These are phyloP conservation scores for Moricandia arvensis DNA, from an alignment of 345 rosid species.

Conservation along the genomic window DNA sequence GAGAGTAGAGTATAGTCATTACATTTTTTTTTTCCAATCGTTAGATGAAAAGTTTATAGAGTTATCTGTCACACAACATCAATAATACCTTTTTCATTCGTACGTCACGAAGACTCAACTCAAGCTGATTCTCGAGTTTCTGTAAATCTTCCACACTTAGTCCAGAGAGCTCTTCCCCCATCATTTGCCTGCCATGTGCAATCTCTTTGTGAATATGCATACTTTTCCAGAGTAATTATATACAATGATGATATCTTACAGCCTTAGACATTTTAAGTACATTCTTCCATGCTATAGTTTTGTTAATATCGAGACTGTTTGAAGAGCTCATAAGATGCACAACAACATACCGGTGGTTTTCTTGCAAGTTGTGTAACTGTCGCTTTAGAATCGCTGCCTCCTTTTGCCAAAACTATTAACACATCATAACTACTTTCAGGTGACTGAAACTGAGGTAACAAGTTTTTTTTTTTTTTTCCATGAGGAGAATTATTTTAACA, in stretches of 20 bases:
- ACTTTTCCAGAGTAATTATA: neutral
- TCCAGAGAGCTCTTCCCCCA: slow-evolving; percentile 85
- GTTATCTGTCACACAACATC: neutral
- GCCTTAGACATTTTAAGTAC: no score
- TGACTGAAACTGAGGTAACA: neutral
- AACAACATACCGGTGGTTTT: slow-evolving; percentile 63
- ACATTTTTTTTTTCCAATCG: no score
- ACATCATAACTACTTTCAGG: slow-evolving; percentile 21
- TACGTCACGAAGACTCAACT: slow-evolving; percentile 60
- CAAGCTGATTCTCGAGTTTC: slow-evolving; percentile 68
- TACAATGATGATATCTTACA: slow-evolving; percentile 2
- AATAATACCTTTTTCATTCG: slow-evolving; percentile 56
- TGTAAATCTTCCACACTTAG: slow-evolving; percentile 55
- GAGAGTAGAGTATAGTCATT: neutral
- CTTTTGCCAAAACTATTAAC: slow-evolving; percentile 72
- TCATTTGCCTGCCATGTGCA: slow-evolving; percentile 53
- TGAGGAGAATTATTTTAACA: neutral
- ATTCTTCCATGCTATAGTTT: no score
- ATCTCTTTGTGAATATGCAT: slow-evolving; percentile 13
- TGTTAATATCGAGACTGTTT: no score
- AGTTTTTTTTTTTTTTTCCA: no score
- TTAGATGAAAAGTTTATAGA: no score
- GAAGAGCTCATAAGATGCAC: neutral
- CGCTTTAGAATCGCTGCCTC: slow-evolving; percentile 69
- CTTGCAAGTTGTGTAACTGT: slow-evolving; percentile 71